Evolutionary conservation across 352 stramenopile genomes (phyloP).

Genomic region (Sclerospora graminicola): DNA sequence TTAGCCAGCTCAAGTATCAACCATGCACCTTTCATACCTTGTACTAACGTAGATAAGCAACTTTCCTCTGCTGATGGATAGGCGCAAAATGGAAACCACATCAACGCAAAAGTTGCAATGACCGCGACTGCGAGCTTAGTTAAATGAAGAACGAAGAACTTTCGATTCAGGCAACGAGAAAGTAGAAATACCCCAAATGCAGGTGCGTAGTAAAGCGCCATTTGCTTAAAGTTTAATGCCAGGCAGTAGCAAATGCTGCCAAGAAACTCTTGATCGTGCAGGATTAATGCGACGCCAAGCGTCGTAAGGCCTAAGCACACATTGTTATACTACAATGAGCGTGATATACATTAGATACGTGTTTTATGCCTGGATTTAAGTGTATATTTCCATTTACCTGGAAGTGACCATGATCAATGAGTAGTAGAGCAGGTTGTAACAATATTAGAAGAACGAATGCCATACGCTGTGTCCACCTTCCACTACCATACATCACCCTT

Average conservation of each 20-base stretch:
- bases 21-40: conserved; percentile 30
- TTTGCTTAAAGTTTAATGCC: conserved; percentile 99
- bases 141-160: conserved; percentile 39
- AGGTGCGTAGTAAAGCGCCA: conserved; percentile 96
- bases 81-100: conserved; percentile 89
- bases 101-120: conserved; percentile 75
- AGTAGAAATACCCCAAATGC: conserved; percentile 91
- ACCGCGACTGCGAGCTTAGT: conserved; percentile 81
- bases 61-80: conserved; percentile 27
- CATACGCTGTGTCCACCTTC: conserved; percentile 49
- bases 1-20: neutral
- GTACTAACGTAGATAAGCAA: conserved; percentile 46
- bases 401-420: conserved; percentile 99
- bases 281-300: conserved; percentile 56
- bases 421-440: conserved; percentile 82
- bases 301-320: conserved; percentile 91
- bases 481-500: conserved; percentile 31
- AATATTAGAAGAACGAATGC: conserved; percentile 61
- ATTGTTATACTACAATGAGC: conserved; percentile 89
- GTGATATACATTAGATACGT: neutral
- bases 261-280: conserved; percentile 68
- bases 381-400: conserved; percentile 63
- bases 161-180: conserved; percentile 68
- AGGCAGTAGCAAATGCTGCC: conserved; percentile 86
- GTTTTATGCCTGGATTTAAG: neutral